These are phyloP conservation scores for Pichia sporocuriosa DNA, from an alignment of 805 yeast genomes.

Conservation along the genomic window DNA sequence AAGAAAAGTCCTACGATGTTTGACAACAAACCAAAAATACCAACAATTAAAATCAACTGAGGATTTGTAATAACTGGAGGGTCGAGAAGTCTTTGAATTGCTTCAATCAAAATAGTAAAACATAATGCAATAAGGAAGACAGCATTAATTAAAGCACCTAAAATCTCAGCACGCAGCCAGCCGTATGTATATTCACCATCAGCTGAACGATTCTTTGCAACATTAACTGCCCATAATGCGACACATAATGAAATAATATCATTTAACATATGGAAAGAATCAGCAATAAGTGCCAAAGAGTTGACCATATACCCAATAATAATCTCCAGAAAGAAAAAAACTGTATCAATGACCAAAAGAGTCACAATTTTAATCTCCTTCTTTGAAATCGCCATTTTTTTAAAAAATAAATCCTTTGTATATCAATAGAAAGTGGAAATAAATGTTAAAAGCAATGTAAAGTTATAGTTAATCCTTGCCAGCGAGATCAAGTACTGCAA, in stretches of 20 bases:
- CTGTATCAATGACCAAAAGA: constrained; percentile 66
- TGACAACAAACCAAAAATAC: constrained; percentile 73
- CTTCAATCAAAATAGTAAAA: constrained; percentile 86
- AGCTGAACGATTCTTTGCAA: constrained; percentile 73
- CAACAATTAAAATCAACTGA: constrained; percentile 73
- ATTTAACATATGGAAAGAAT: constrained; percentile 95
- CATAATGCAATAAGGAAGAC: constrained; percentile 90
- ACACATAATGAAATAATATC: constrained; percentile 84
- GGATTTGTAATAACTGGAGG: constrained; percentile 81
- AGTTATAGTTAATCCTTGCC: too few relatives aligned
- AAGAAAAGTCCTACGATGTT: constrained; percentile 77
- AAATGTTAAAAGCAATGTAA: too few relatives aligned
- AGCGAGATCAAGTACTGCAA: too few relatives aligned
- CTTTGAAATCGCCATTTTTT: constrained; percentile 18
- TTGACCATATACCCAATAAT: constrained; percentile 86
- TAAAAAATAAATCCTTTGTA: too few relatives aligned
- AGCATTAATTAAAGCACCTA: constrained; percentile 92
- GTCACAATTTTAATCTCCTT: constrained; percentile 71
- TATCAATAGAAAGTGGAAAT: too few relatives aligned
- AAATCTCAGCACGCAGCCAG: constrained; percentile 95
- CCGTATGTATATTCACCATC: constrained; percentile 92
- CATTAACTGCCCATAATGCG: constrained; percentile 95
- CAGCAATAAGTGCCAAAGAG: constrained; percentile 91
- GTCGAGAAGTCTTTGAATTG: constrained; percentile 77
- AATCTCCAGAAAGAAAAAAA: constrained; percentile 80